Evolutionary conservation across 208 protist genomes (phyloP), one percentile per base, ranked within the genome.

Genomic region (Leishmania martiniquensis): DNA sequence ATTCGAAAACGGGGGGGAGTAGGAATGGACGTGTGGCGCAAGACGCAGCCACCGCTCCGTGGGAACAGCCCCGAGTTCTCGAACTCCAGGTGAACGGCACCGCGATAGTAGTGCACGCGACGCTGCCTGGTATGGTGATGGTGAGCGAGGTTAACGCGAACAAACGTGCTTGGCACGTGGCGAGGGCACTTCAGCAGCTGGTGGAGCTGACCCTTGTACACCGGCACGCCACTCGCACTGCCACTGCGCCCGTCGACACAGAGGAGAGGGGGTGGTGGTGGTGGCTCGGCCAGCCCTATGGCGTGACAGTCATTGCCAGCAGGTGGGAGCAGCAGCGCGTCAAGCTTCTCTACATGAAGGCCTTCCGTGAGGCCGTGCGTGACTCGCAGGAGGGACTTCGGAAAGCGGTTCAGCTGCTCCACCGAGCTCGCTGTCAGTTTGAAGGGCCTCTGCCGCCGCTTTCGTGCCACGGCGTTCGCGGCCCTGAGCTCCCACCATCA

Each of bases 311-410:
- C 12, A 47, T 90, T 0, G 77, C 77, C 0, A 67, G 76, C 9
- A 54, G 37, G 22, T 78, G 71, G 63, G 80, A 85, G 65, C 83
- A 87, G 77, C 82, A 87, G 77, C 81, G 81, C 22, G 60, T 82
- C 4, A 80, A 82, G 74, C 71, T 89, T 47, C 37, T 85, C n/a
- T 80, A 87, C 77, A 45, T 66, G 29, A 82, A 82, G 45, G 79
- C 82, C 4, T 54, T 89, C 22, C 85, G 76, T 7, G 69, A 85
- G 49, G 69, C 78, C 7, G 67, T 68, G 1, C 51, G 70, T 0
- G 69, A 74, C 42, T 62, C 80, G 20, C 68, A 75, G 52, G 78
- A 70, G 1, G 45, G n/a, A 9, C 51, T 86, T 22, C 73, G 78
- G 17, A 37, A 37, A 12, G 77, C 70, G 1, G 75, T 82, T 37